phyloP scores from a whole-genome alignment of 1,284 basidiomycete genomes.

The Cryptococcus sp. region DNA sequence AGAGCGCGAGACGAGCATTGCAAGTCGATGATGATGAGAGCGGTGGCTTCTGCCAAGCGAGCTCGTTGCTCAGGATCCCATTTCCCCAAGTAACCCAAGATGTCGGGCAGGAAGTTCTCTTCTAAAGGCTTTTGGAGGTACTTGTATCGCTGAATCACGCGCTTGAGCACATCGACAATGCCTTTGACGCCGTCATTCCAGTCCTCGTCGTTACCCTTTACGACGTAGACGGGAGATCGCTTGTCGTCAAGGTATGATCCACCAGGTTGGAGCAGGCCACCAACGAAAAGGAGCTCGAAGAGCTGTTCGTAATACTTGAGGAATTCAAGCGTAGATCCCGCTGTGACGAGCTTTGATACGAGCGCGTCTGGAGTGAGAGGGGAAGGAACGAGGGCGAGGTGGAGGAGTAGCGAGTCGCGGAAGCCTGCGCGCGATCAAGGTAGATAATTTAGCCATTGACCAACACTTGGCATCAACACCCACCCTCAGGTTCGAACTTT shows the following conservation, averaged over 20 bases:
- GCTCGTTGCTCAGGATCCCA: slow-evolving; percentile 74
- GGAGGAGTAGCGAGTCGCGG: slow-evolving; percentile 91
- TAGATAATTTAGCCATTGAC: background rate
- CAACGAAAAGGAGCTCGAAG: slow-evolving; percentile 91
- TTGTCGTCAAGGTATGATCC: slow-evolving; percentile 84
- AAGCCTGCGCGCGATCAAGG: slow-evolving; percentile 63
- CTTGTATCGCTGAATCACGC: slow-evolving; percentile 96
- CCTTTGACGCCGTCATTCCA: slow-evolving; percentile 66
- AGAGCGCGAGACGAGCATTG: slow-evolving; percentile 76
- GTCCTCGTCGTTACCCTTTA: slow-evolving; percentile 30
- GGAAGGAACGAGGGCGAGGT: slow-evolving; percentile 80
- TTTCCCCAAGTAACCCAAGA: slow-evolving; percentile 84
- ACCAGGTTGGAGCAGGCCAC: slow-evolving; percentile 92
- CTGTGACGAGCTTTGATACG: slow-evolving; percentile 75
- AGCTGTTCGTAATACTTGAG: slow-evolving; percentile 94
- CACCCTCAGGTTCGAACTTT: slow-evolving; percentile 60
- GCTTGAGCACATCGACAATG: slow-evolving; percentile 89
- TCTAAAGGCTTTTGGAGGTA: slow-evolving; percentile 97
- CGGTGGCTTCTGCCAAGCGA: slow-evolving; percentile 78
- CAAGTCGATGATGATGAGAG: slow-evolving; percentile 78
- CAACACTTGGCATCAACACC: slow-evolving; percentile 16
- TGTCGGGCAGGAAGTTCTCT: slow-evolving; percentile 73
- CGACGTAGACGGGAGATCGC: slow-evolving; percentile 56
- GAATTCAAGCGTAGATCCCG: slow-evolving; percentile 86
- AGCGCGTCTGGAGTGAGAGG: slow-evolving; percentile 65